A percentile compares a stretch with the other conserved stretches of the same genome.
Evolutionary conservation across 1,284 basidiomycete genomes (phyloP).

Genomic region (Marasmius fiardii): DNA sequence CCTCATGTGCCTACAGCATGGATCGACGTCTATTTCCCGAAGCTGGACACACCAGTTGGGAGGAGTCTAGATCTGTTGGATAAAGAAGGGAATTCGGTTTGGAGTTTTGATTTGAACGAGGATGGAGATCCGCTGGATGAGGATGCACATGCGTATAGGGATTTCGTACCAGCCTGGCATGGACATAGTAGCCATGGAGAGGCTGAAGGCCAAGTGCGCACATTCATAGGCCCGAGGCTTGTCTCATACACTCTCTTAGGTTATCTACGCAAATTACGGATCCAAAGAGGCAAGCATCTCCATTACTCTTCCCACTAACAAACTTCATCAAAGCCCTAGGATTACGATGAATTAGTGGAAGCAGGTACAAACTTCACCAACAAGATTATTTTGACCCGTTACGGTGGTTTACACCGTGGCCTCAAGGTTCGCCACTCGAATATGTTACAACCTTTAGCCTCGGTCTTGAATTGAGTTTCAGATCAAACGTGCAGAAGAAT

Average conservation of each 20-base stretch:
- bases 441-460: not conserved
- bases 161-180: conserved; percentile 65
- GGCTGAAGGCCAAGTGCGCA: conserved; percentile 47
- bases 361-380: conserved; percentile 73
- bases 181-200: conserved; percentile 66
- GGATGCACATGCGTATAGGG: conserved; percentile 58
- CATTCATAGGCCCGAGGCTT: not conserved
- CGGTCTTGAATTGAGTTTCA: conserved; percentile 24
- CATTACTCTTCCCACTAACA: not conserved
- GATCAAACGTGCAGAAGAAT: conserved; percentile 65
- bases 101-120: conserved; percentile 71
- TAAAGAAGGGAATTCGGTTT: conserved; percentile 52
- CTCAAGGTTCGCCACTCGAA: conserved; percentile 52
- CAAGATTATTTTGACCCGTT: conserved; percentile 83
- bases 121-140: conserved; percentile 61
- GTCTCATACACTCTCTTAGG: conserved; percentile 18
- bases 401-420: conserved; percentile 82
- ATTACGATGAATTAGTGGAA: conserved; percentile 63
- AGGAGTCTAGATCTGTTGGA: conserved; percentile 60
- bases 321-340: conserved; percentile 28
- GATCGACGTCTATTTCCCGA: conserved; percentile 82
- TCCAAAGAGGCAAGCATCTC: conserved; percentile 47
- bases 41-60: conserved; percentile 74
- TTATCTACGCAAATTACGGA: conserved; percentile 86
- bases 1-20: conserved; percentile 57